These are phyloP conservation scores for Ustilago xerochloae DNA, from an alignment of 1,284 basidiomycete genomes.

Conservation along the genomic window DNA sequence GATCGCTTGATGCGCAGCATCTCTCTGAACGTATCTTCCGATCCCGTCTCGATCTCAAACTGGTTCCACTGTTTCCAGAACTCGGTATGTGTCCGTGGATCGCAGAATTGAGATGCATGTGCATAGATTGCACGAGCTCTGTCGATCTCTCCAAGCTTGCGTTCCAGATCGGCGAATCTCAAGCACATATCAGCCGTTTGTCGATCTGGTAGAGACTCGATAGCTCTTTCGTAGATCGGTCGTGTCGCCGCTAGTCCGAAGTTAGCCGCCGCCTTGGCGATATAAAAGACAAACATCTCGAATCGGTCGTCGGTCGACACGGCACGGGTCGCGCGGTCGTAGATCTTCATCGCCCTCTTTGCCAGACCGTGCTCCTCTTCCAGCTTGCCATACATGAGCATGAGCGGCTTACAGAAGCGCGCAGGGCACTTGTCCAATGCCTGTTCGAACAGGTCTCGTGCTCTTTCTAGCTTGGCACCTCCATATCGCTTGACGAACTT, in stretches of 20 bases:
- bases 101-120: constrained; percentile 97
- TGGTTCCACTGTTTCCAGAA: constrained; percentile 98
- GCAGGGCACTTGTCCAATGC: constrained; percentile 94
- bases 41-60: constrained; percentile 96
- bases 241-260: constrained; percentile 96
- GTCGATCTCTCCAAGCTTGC: constrained; percentile 98
- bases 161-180: constrained; percentile 92
- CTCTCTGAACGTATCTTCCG: constrained; percentile 98
- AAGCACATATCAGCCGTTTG: constrained; percentile 98
- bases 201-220: constrained; percentile 89
- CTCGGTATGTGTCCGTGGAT: constrained; percentile 82
- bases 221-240: constrained; percentile 95
- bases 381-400: constrained; percentile 92
- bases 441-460: constrained; percentile 96
- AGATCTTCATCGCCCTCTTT: constrained; percentile 94
- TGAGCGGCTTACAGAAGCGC: constrained; percentile 93
- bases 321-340: constrained; percentile 87
- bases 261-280: constrained; percentile 91
- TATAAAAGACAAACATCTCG: constrained; percentile 97
- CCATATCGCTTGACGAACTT: constrained; percentile 98
- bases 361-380: constrained; percentile 96
- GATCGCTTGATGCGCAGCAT: constrained; percentile 97
- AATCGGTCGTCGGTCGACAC: constrained; percentile 92
- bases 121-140: constrained; percentile 95
- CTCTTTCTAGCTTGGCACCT: constrained; percentile 91